phyloP scores from a whole-genome alignment of 352 stramenopile genomes.

The Globisporangium radiosum region DNA sequence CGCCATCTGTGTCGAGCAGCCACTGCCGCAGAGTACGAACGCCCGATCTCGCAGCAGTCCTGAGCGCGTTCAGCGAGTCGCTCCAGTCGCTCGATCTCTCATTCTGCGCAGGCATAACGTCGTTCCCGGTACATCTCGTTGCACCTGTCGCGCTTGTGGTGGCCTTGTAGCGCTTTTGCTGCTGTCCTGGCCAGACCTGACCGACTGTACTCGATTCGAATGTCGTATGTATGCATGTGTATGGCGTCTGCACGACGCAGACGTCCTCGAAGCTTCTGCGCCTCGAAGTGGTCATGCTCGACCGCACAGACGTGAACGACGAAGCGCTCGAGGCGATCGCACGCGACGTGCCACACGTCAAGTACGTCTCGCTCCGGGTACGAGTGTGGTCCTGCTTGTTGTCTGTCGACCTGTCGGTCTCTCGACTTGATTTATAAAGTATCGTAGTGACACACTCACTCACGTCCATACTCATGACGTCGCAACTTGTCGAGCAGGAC shows the following conservation, averaged over 20 bases:
- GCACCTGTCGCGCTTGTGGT: neutral
- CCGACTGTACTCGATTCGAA: neutral
- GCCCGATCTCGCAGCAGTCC: slow-evolving; percentile 28
- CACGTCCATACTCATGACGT: too few relatives aligned
- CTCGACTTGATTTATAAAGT: neutral
- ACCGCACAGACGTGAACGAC: slow-evolving; percentile 49
- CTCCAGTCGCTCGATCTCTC: slow-evolving; percentile 49
- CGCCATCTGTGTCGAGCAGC: slow-evolving; percentile 10
- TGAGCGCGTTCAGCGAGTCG: slow-evolving; percentile 20
- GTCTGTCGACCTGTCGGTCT: neutral
- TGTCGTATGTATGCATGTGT: neutral
- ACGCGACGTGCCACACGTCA: slow-evolving; percentile 24
- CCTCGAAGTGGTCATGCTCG: slow-evolving; percentile 57
- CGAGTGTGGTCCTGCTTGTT: neutral
- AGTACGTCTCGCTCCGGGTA: slow-evolving; percentile 67
- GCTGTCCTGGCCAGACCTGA: neutral
- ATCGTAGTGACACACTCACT: neutral
- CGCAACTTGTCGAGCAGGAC: slow-evolving; percentile 20
- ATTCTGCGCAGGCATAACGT: slow-evolving; percentile 33
- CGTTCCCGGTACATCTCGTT: slow-evolving; percentile 26
- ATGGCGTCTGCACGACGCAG: slow-evolving; percentile 13
- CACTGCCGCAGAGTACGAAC: slow-evolving; percentile 21
- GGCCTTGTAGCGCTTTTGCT: neutral
- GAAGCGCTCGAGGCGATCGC: slow-evolving; percentile 31
- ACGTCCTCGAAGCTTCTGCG: slow-evolving; percentile 12